A percentile compares a stretch with the other conserved stretches of the same genome.
Conservation (phyloP, 2,329 filamentous ascomycete species). For the Monilinia laxa region DNA sequence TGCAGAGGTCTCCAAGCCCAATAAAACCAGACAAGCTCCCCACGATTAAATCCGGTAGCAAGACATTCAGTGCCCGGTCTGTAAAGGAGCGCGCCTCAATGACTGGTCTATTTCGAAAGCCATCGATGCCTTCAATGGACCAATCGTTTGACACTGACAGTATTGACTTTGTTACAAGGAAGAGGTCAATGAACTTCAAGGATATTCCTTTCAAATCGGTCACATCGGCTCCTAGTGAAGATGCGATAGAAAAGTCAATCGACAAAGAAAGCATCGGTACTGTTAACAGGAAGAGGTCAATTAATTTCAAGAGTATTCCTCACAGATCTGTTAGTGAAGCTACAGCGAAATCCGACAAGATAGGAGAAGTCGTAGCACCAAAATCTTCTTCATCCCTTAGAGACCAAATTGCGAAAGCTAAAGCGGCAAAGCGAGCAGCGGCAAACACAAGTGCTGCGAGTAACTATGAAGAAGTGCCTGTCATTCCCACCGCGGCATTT, state of each 20-base stretch:
- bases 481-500: slow-evolving; percentile 53
- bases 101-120: slow-evolving; percentile 56
- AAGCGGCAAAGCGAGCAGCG: slow-evolving; percentile 68
- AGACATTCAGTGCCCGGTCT: slow-evolving; percentile 48
- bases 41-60: slow-evolving; percentile 45
- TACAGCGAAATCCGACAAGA: slow-evolving; percentile 30
- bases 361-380: slow-evolving; percentile 46
- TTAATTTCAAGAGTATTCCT: slow-evolving; percentile 35
- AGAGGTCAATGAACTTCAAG: slow-evolving; percentile 34
- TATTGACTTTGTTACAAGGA: slow-evolving; percentile 34
- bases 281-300: slow-evolving; percentile 32
- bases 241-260: slow-evolving; percentile 39
- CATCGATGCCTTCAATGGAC: slow-evolving; percentile 48
- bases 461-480: slow-evolving; percentile 40
- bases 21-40: slow-evolving; percentile 34
- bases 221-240: slow-evolving; percentile 32
- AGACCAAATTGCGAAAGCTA: slow-evolving; percentile 90
- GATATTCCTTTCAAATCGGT: slow-evolving; percentile 33
- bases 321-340: slow-evolving; percentile 28
- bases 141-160: slow-evolving; percentile 33
- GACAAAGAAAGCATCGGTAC: slow-evolving; percentile 32
- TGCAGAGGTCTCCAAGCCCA: slow-evolving; percentile 41
- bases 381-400: slow-evolving; percentile 80
- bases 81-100: slow-evolving; percentile 54
- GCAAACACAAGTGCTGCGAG: slow-evolving; percentile 39